Percentiles rank a stretch among this genome's conserved stretches.
phyloP scores from a whole-genome alignment of 192 early-diverging fungal genomes.

The Entomortierella beljakovae region DNA sequence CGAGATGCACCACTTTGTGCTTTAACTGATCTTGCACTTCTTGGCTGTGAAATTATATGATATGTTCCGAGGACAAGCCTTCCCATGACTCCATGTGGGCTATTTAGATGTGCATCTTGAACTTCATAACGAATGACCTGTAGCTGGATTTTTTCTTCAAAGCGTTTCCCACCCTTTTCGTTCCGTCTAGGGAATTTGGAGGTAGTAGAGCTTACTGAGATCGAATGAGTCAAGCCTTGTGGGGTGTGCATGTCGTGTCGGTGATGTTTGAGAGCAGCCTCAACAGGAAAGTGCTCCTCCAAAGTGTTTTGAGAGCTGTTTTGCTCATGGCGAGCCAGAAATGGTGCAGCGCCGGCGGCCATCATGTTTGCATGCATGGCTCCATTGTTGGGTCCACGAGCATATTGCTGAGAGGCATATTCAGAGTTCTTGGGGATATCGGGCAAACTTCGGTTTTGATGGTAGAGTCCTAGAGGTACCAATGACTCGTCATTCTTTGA shows the following conservation, averaged over 20 bases:
- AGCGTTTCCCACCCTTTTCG: conserved; percentile 30
- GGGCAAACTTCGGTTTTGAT: conserved; percentile 29
- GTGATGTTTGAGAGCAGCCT: conserved; percentile 29
- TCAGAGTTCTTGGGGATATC: conserved; percentile 4
- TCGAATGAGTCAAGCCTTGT: conserved; percentile 28
- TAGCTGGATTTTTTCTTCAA: conserved; percentile 50
- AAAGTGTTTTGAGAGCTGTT: conserved; percentile 4
- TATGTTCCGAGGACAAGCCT: conserved; percentile 43
- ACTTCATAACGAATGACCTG: conserved; percentile 52
- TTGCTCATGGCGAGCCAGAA: background rate
- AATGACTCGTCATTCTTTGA: conserved; percentile 31
- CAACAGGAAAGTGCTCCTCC: conserved; percentile 37
- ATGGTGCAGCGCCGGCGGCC: background rate
- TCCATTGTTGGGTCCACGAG: background rate
- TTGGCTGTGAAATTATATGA: conserved; percentile 32
- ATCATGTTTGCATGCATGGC: background rate
- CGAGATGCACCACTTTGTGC: conserved; percentile 8
- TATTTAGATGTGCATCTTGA: conserved; percentile 35
- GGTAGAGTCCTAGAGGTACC: conserved; percentile 38
- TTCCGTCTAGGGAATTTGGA: conserved; percentile 36
- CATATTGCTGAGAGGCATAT: conserved; percentile 16
- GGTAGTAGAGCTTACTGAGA: conserved; percentile 46
- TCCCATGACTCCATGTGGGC: conserved; percentile 39
- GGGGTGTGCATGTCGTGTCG: conserved; percentile 25
- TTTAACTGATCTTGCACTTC: conserved; percentile 37